Percentiles rank a stretch among this genome's conserved stretches.
phyloP scores from a whole-genome alignment of 2,329 filamentous ascomycete genomes.

The Zarea fungicola region DNA sequence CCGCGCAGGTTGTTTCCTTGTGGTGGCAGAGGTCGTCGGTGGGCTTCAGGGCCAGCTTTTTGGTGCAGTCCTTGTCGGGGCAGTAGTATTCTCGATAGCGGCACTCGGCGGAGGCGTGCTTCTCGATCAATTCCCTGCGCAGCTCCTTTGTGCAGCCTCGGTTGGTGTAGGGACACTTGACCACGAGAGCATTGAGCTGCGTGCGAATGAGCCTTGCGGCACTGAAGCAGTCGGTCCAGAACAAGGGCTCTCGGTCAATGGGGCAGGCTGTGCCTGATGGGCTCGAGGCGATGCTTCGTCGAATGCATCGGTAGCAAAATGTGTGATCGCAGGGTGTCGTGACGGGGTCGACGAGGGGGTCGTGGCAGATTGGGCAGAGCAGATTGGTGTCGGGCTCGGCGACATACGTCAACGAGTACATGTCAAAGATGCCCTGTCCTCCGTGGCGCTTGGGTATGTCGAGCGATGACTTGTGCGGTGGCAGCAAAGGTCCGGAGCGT shows the following conservation, averaged over 20 bases:
- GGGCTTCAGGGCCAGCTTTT: slow-evolving; percentile 47
- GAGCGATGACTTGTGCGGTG: slow-evolving; percentile 34
- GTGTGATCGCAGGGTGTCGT: slow-evolving; percentile 61
- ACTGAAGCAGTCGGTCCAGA: slow-evolving; percentile 36
- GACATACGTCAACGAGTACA: slow-evolving; percentile 41
- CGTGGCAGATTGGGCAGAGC: slow-evolving; percentile 53
- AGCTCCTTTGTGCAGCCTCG: slow-evolving; percentile 47
- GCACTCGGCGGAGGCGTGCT: slow-evolving; percentile 54
- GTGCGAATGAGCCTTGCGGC: slow-evolving; percentile 48
- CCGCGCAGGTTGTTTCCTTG: slow-evolving; percentile 43
- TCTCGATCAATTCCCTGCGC: slow-evolving; percentile 48
- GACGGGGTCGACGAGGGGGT: slow-evolving; percentile 54
- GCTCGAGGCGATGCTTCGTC: slow-evolving; percentile 35
- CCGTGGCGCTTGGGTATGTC: slow-evolving; percentile 34
- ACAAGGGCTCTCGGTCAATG: slow-evolving; percentile 47
- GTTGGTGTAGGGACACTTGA: slow-evolving; percentile 51
- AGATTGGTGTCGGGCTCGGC: slow-evolving; percentile 41
- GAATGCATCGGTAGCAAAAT: slow-evolving; percentile 57
- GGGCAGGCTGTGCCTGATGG: slow-evolving; percentile 45
- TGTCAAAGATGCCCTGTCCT: slow-evolving; percentile 36
- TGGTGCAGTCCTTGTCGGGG: slow-evolving; percentile 46
- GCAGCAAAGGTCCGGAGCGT: slow-evolving; percentile 29
- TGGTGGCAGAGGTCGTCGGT: slow-evolving; percentile 51
- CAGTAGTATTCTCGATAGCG: slow-evolving; percentile 52
- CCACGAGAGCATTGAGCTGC: slow-evolving; percentile 55